Conservation (phyloP, 1,139 yeast species). For the Hyphopichia pseudoburtonii region DNA sequence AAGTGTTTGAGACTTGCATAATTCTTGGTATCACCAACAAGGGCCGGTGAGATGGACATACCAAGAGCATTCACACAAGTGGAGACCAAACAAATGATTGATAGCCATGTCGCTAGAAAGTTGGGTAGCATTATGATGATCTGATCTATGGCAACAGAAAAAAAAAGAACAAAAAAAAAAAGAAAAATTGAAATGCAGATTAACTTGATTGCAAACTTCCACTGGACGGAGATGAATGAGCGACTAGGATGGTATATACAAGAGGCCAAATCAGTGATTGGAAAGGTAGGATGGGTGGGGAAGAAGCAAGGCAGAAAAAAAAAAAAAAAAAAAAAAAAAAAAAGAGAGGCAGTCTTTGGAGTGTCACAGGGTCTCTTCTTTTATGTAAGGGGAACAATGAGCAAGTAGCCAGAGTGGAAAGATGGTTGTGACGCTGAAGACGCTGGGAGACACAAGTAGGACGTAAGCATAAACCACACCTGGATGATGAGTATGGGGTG, state of each 20-base stretch:
- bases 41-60: slow-evolving; percentile 7
- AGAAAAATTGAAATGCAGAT: too few species aligned
- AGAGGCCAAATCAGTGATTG: too few species aligned
- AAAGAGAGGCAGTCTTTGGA: neutral
- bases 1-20: slow-evolving; percentile 29
- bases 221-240: neutral
- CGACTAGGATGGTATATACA: too few species aligned
- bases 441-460: neutral
- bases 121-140: neutral
- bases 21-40: slow-evolving; percentile 23
- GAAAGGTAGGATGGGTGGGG: too few species aligned
- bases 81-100: too few species aligned
- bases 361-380: neutral
- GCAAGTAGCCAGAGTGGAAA: neutral
- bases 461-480: slow-evolving; percentile 1
- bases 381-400: slow-evolving; percentile 2
- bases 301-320: neutral
- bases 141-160: too few species aligned
- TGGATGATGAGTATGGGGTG: neutral
- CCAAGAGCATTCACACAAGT: slow-evolving; percentile 4
- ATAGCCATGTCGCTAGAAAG: neutral
- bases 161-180: too few species aligned
- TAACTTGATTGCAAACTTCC: too few species aligned
- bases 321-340: neutral
- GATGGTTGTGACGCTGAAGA: neutral